A percentile compares a stretch with the other conserved stretches of the same genome.
Conservation (phyloP, 306 rosid species). For the Luffa acutangula region DNA sequence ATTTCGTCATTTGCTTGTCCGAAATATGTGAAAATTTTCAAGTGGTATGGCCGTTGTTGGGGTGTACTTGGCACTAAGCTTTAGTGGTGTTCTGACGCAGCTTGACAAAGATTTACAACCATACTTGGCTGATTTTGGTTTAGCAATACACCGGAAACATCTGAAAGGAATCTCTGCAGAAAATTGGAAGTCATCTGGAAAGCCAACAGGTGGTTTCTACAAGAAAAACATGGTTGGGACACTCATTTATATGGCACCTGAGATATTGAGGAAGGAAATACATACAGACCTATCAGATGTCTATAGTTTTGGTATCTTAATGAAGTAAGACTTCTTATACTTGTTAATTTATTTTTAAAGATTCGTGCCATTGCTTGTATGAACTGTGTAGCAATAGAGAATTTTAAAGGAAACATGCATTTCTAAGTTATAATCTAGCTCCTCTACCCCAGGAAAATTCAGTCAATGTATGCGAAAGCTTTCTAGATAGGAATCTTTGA, state of each 20-base stretch:
- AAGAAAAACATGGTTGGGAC: conserved; percentile 93
- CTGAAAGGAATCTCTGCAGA: conserved; percentile 53
- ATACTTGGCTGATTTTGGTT: conserved; percentile 86
- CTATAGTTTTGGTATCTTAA: conserved; percentile 74
- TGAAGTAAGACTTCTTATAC: conserved; percentile 48
- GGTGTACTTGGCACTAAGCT: not conserved
- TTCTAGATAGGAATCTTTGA: not conserved
- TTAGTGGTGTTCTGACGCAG: conserved; percentile 32
- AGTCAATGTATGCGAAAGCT: not conserved
- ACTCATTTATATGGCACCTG: conserved; percentile 92
- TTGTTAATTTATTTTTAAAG: not conserved
- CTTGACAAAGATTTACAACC: conserved; percentile 64
- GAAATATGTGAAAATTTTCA: not conserved
- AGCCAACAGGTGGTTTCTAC: conserved; percentile 97
- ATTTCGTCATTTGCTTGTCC: not conserved
- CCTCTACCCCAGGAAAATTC: not conserved
- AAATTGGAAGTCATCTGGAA: conserved; percentile 83
- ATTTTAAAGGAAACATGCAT: not conserved
- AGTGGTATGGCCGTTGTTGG: not conserved
- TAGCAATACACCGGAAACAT: conserved; percentile 59
- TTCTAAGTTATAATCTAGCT: not conserved
- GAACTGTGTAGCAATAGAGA: not conserved
- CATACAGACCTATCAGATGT: conserved; percentile 86
- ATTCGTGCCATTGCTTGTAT: not conserved
- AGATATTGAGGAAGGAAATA: conserved; percentile 69